Base-by-base conservation (phyloP, 352 stramenopile species). In the Globisporangium iwayamae region DNA sequence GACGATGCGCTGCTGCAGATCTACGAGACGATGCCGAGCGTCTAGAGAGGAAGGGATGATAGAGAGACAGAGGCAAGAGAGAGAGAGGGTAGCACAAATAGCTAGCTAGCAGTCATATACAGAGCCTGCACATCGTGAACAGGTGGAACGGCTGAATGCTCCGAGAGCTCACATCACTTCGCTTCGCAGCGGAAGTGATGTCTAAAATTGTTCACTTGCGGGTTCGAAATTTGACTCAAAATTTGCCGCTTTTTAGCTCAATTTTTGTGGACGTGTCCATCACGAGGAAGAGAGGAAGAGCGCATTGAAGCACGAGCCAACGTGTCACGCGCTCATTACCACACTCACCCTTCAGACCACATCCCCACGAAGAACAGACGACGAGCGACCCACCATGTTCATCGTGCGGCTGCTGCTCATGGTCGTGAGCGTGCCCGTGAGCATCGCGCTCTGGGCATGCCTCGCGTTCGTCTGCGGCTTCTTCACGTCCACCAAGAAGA, bases 1-100 rank as follows among this genome's bases (percentile, higher is more conserved):
- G 90, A 97, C 63, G 90, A 97, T 65, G 88, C 88, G 32, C 65
- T 95, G 45, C 69, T 97, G 55, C 89, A 97, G 75, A 69, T 97
- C 28, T 97, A 96, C 71, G 90, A 97, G 73, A 91, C 87, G 18
- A 78, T 74, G 11, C 65, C 78, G n/a, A 72, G 63, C 30, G 59
- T 67, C 66, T 85, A 68, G 63, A 36, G 18, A 1, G 6, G 7
- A 10, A 36, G 32, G 16, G n/a, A n/a, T n/a, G n/a, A 39, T n/a
- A 59, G 5, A 47, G 25, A 50, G 10, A 30, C 8, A 51, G 22
- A 25, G 22, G 22, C 22, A 28, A 59, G 5, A 47, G 25, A 50
- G 11, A 20, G 41, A 47, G 25, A 56, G 13, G 13, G 8, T 22
- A 9, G 25, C 7, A 32, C 18, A 46, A 16, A 14, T 46, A n/a